phyloP scores from a whole-genome alignment of 2,329 filamentous ascomycete genomes.

The Massarina eburnea region DNA sequence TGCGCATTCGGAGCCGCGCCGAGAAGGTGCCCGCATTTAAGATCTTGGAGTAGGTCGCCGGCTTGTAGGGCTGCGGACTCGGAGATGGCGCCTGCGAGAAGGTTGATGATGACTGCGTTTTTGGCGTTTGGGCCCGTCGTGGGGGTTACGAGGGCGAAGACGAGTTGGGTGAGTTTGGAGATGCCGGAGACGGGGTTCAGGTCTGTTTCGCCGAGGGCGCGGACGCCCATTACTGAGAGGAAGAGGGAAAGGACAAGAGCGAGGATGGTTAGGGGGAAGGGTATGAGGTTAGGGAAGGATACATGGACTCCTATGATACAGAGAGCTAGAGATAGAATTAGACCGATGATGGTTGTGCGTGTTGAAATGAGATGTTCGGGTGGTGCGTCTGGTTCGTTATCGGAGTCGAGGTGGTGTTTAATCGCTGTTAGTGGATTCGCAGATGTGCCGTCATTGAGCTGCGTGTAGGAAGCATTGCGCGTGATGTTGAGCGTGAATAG shows the following conservation, averaged over 20 bases:
- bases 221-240: conserved; percentile 65
- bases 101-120: conserved; percentile 90
- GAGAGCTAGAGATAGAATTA: conserved; percentile 73
- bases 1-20: conserved; percentile 92
- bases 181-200: conserved; percentile 96
- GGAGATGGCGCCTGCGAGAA: conserved; percentile 87
- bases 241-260: conserved; percentile 77
- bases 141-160: conserved; percentile 90
- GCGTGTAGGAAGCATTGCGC: conserved; percentile 43
- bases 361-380: conserved; percentile 77
- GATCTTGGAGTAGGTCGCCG: conserved; percentile 93
- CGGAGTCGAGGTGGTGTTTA: conserved; percentile 33
- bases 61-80: conserved; percentile 88
- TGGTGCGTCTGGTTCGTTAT: conserved; percentile 72
- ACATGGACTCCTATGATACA: conserved; percentile 81
- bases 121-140: conserved; percentile 55
- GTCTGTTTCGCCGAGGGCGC: conserved; percentile 77
- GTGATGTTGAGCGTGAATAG: conserved; percentile 35
- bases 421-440: conserved; percentile 27
- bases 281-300: conserved; percentile 81
- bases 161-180: conserved; percentile 91
- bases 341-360: conserved; percentile 70
- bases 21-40: conserved; percentile 92
- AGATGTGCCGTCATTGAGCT: conserved; percentile 28
- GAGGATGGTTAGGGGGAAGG: conserved; percentile 78